Base-by-base conservation (phyloP, 805 yeast genomes). In the Metschnikowia baotianmanensis region DNA sequence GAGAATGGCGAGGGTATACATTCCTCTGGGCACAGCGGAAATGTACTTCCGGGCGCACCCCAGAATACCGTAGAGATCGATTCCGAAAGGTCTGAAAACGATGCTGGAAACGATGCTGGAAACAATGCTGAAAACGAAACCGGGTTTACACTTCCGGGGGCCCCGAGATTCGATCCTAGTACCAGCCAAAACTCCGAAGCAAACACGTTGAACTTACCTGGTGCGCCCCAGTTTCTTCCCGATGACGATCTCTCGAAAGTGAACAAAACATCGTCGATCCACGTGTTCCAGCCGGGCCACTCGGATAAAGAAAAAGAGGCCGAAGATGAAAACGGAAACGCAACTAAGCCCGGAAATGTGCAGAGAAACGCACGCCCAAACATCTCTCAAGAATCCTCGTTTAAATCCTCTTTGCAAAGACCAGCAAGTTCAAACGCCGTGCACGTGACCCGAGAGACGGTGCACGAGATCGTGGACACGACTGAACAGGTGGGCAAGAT, bases 401-500 rank as follows among this genome's bases (percentile, higher is more conserved):
- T 3, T 25, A 15, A 25, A n/a, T 15, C 12, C 12, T 23, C 40
- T 4, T 21, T 30, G 6, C 39, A 25, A 10, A 22, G 33, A 24
- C 11, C 26, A 5, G 24, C 26, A 10, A 16, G 34, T 12, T 42
- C 40, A 2, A 33, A 26, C n/a, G 38, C 16, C 6, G 40, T 29
- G 8, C 48, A 42, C 22, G 40, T 52, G 29, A 52, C 56, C 18
- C 60, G 63, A 43, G 70, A 63, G 9, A 71, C 76, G 32, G 65
- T 83, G 12, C 53, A 62, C n/a, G 55, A 65, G 13, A 75, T 83
- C 41, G 59, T 84, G 54, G 72, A 75, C 42, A 67, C 70, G 12
- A 75, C 81, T 17, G 85, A 77, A 39, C 65, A 71, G 33, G 78
- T 83, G 16, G 56, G 77, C 8, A 68, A 73, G 50, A 78, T 82